Conservation (phyloP, 352 stramenopile species). For the Pythium plurisporium region DNA sequence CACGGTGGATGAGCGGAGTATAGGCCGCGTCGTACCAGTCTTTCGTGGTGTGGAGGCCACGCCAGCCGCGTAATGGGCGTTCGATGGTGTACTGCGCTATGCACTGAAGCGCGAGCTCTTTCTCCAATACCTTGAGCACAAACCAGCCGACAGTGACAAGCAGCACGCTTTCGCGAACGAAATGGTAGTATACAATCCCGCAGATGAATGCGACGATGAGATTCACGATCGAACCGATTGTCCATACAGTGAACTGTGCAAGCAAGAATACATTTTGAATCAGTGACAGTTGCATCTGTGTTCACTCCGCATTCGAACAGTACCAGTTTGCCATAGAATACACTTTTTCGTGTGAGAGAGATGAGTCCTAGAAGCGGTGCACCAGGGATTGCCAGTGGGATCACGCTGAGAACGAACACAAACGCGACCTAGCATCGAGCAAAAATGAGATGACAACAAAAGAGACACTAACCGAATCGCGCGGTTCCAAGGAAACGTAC, state of each 20-base stretch:
- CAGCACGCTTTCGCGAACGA: constrained; percentile 73
- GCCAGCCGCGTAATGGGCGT: constrained; percentile 63
- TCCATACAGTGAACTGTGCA: constrained; percentile 66
- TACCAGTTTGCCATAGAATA: constrained; percentile 75
- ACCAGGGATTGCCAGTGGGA: constrained; percentile 55
- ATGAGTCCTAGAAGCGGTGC: constrained; percentile 63
- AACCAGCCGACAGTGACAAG: constrained; percentile 43
- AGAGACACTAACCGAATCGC: not conserved
- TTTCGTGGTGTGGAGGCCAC: constrained; percentile 74
- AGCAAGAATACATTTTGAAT: too few species aligned
- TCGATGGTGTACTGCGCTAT: constrained; percentile 75
- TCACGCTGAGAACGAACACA: constrained; percentile 50
- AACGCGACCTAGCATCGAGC: constrained; percentile 36
- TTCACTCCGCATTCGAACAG: too few species aligned
- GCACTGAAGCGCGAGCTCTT: constrained; percentile 58
- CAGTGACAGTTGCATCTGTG: too few species aligned
- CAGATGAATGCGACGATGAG: constrained; percentile 56
- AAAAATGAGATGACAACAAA: constrained; percentile 1
- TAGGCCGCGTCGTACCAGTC: constrained; percentile 87
- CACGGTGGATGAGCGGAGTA: constrained; percentile 70
- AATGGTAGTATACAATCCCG: constrained; percentile 48
- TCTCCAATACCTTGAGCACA: constrained; percentile 68
- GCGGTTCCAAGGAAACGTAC: constrained; percentile 29
- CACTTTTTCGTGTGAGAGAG: constrained; percentile 64
- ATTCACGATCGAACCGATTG: constrained; percentile 64